Evolutionary conservation across 1,139 yeast species (phyloP).

Genomic region (Yamadazyma diddensiae): DNA sequence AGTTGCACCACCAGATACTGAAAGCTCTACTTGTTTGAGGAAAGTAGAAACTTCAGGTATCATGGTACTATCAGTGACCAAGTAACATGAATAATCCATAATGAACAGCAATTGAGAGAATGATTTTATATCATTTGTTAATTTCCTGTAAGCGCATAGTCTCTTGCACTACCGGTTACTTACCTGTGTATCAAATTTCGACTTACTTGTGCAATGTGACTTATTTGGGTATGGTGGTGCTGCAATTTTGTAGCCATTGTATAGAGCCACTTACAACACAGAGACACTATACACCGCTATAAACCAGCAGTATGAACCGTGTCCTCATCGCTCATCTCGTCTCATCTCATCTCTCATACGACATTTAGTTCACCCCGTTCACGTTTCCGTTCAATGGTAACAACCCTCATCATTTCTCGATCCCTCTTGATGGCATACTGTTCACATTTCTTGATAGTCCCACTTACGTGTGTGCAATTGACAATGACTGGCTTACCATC

Average conservation of each 20-base stretch:
- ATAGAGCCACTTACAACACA: too few relatives aligned
- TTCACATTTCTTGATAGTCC: conserved; percentile 86
- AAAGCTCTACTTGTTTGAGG: conserved; percentile 55
- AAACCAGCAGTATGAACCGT: too few relatives aligned
- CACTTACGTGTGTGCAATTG: conserved; percentile 70
- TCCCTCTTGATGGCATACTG: conserved; percentile 54
- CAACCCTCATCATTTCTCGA: conserved; percentile 27
- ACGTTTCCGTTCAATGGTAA: conserved; percentile 6
- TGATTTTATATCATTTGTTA: not conserved
- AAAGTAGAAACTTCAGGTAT: conserved; percentile 64
- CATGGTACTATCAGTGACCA: conserved; percentile 82
- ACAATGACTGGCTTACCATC: conserved; percentile 55
- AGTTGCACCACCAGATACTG: conserved; percentile 73
- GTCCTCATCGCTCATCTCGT: too few relatives aligned
- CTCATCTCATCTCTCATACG: too few relatives aligned
- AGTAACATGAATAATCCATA: conserved; percentile 64
- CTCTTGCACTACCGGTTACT: too few relatives aligned
- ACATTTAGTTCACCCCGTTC: conserved; percentile 7
- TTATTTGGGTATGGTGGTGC: too few relatives aligned
- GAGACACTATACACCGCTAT: too few relatives aligned
- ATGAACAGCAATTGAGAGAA: conserved; percentile 4
- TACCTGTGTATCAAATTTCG: too few relatives aligned
- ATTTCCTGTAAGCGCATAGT: conserved; percentile 10
- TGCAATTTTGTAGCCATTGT: too few relatives aligned
- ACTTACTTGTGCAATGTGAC: too few relatives aligned